Evolutionary conservation across 75 land plant genomes (phyloP).

Genomic region (Pseudotsuga menziesii): DNA sequence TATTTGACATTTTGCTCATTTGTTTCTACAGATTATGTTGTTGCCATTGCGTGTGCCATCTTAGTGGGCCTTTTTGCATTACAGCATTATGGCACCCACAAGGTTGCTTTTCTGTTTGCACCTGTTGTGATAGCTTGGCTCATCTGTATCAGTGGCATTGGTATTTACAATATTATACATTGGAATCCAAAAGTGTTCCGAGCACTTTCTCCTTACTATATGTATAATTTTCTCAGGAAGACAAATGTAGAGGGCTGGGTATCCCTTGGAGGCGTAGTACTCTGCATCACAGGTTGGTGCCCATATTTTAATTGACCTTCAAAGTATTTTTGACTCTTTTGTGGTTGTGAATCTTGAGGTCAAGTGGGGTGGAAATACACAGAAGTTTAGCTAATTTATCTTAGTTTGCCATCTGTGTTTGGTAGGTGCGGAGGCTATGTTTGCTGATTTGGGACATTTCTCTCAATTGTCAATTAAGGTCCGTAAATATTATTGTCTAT

Average conservation of each 20-base stretch:
- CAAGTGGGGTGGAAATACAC: too few relatives aligned
- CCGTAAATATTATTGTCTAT: neutral
- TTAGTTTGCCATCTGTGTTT: slow-evolving; percentile 4
- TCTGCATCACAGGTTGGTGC: slow-evolving; percentile 64
- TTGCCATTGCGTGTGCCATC: slow-evolving; percentile 51
- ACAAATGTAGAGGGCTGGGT: slow-evolving; percentile 63
- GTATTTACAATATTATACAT: slow-evolving; percentile 59
- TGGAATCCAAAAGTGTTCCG: slow-evolving; percentile 60
- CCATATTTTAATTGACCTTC: neutral
- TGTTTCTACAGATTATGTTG: slow-evolving; percentile 34
- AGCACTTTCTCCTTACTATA: slow-evolving; percentile 69
- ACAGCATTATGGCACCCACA: slow-evolving; percentile 77
- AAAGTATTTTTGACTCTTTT: too few relatives aligned
- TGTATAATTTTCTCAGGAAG: slow-evolving; percentile 50
- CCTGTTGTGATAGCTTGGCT: slow-evolving; percentile 77
- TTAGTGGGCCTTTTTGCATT: slow-evolving; percentile 63
- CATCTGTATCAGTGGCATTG: slow-evolving; percentile 48
- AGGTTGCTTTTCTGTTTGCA: slow-evolving; percentile 72
- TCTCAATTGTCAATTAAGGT: slow-evolving; percentile 34
- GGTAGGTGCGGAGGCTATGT: slow-evolving; percentile 40
- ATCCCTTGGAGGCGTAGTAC: slow-evolving; percentile 72
- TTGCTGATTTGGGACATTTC: slow-evolving; percentile 44
- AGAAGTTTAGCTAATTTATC: too few relatives aligned
- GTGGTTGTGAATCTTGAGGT: too few relatives aligned
- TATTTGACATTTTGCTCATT: neutral